These are phyloP conservation scores for Rhizopus sp. DNA, from an alignment of 371 early-diverging fungal genomes.

Conservation along the genomic window DNA sequence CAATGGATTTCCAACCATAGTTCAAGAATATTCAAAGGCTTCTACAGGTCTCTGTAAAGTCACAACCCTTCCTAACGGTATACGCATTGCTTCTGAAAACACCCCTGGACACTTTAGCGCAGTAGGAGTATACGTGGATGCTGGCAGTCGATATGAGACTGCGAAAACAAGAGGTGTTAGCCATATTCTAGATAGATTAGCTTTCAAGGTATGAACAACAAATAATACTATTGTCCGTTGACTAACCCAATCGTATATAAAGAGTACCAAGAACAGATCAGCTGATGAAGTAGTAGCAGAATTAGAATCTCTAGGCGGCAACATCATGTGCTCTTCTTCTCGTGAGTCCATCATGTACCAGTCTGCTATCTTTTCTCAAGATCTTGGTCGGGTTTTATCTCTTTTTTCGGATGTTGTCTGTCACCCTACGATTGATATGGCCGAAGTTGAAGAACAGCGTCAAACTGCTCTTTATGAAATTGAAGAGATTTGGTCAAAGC, in stretches of 20 bases:
- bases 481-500: constrained; percentile 80
- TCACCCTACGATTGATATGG: constrained; percentile 67
- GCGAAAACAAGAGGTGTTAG: constrained; percentile 69
- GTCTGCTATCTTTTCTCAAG: constrained; percentile 85
- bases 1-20: constrained; percentile 33
- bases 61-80: constrained; percentile 85
- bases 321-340: constrained; percentile 86
- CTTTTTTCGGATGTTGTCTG: constrained; percentile 83
- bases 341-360: constrained; percentile 95
- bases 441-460: constrained; percentile 85
- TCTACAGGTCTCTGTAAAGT: constrained; percentile 49
- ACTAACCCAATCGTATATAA: background rate
- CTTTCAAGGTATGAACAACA: constrained; percentile 77
- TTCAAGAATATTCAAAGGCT: constrained; percentile 50
- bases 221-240: background rate
- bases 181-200: constrained; percentile 88
- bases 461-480: constrained; percentile 84
- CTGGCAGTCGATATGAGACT: constrained; percentile 88
- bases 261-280: constrained; percentile 65
- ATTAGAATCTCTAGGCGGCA: constrained; percentile 88
- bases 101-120: constrained; percentile 89
- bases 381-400: constrained; percentile 69
- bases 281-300: constrained; percentile 73
- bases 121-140: constrained; percentile 87
- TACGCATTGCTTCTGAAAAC: constrained; percentile 81